Evolutionary conservation across 2,329 filamentous ascomycete species (phyloP).

Genomic region (Trichoderma atroviride): DNA sequence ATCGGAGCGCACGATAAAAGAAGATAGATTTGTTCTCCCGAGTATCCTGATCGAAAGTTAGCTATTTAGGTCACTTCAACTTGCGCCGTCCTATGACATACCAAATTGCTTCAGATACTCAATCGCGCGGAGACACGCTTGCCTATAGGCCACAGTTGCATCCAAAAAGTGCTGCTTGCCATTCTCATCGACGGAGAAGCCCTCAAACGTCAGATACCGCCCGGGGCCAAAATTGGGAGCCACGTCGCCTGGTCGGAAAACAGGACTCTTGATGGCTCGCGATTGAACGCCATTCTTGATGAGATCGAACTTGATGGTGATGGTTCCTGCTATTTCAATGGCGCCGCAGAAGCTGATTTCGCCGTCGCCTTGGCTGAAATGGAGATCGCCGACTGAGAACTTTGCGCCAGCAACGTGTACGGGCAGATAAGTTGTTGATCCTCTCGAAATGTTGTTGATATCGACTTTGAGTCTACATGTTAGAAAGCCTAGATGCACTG

Average conservation of each 20-base stretch:
- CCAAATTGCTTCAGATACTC: conserved; percentile 44
- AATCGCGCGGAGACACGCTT: conserved; percentile 66
- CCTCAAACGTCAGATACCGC: conserved; percentile 58
- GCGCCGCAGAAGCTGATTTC: conserved; percentile 89
- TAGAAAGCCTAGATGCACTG: neutral
- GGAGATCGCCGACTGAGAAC: conserved; percentile 86
- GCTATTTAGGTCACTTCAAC: neutral
- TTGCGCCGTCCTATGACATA: neutral
- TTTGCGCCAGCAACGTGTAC: conserved; percentile 86
- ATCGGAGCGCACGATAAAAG: conserved; percentile 83
- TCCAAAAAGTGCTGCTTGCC: conserved; percentile 91
- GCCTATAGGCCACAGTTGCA: conserved; percentile 81
- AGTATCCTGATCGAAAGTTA: conserved; percentile 55
- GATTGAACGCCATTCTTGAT: conserved; percentile 79
- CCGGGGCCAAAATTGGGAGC: conserved; percentile 86
- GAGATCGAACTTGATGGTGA: conserved; percentile 87
- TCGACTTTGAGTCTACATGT: conserved; percentile 57
- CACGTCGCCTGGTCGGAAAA: conserved; percentile 84
- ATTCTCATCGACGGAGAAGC: conserved; percentile 84
- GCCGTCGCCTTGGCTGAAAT: conserved; percentile 82
- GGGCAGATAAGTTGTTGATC: conserved; percentile 82
- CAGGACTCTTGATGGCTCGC: conserved; percentile 76
- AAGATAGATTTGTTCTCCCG: conserved; percentile 79
- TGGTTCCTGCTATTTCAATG: conserved; percentile 91
- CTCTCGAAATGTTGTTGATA: conserved; percentile 82